Evolutionary conservation across 768 basidiomycete genomes (phyloP).

Genomic region (Cystobasidium onofrii): DNA sequence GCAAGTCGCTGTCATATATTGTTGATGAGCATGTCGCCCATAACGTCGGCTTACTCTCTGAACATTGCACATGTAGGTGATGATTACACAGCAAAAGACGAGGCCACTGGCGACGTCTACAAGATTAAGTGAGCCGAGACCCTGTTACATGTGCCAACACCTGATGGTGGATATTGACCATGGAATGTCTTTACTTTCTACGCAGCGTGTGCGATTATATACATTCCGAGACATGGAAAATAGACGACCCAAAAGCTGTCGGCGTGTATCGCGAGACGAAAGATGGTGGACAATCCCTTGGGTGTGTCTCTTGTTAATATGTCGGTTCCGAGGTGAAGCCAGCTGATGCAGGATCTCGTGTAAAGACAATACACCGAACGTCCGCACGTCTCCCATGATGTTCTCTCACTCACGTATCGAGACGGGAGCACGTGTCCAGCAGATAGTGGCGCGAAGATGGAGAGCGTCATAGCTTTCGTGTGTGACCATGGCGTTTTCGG

Average conservation of each 20-base stretch:
- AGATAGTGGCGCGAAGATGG: slow-evolving; percentile 2
- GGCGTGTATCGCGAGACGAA: slow-evolving; percentile 8
- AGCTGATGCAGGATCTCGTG: background rate
- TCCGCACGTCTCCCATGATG: slow-evolving; percentile 22
- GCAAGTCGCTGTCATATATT: background rate
- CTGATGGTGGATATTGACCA: no score
- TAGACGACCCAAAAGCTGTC: background rate
- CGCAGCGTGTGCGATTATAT: background rate
- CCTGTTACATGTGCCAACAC: background rate
- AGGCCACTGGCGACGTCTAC: slow-evolving; percentile 21
- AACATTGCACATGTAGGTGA: background rate
- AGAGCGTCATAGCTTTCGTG: slow-evolving; percentile 15
- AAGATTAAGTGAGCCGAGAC: slow-evolving; percentile 15
- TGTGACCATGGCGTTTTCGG: slow-evolving; percentile 19
- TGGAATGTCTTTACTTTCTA: no score
- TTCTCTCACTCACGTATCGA: slow-evolving; percentile 4
- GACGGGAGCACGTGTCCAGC: slow-evolving; percentile 19
- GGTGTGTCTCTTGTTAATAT: background rate
- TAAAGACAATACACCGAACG: slow-evolving; percentile 1
- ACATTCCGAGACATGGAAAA: slow-evolving; percentile 21
- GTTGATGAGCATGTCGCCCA: no score
- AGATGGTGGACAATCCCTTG: slow-evolving; percentile 11
- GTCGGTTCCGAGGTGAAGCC: background rate
- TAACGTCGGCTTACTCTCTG: no score
- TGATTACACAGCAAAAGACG: slow-evolving; percentile 26